These are phyloP conservation scores for Citrus mangshanensis DNA, from an alignment of 345 rosid genomes.

Conservation along the genomic window DNA sequence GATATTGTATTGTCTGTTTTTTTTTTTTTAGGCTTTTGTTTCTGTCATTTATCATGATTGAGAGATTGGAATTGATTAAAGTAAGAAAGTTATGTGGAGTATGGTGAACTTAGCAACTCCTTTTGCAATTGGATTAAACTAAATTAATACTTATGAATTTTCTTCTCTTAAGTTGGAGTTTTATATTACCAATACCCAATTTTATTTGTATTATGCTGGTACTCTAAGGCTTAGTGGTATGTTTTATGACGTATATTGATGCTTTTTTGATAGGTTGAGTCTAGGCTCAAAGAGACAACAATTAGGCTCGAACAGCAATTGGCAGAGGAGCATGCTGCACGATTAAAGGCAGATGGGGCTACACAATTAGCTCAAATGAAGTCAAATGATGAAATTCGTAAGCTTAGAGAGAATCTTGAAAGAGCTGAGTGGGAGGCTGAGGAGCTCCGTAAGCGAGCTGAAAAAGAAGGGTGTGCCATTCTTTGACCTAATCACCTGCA, in stretches of 20 bases:
- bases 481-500: constrained; percentile 28
- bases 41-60: background rate
- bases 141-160: background rate
- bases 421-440: constrained; percentile 19
- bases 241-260: background rate
- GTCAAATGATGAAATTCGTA: constrained; percentile 47
- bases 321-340: constrained; percentile 76
- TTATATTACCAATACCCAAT: background rate
- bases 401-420: no score
- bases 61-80: background rate
- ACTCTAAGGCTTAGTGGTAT: background rate
- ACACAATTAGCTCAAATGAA: constrained; percentile 53
- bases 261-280: constrained; percentile 51
- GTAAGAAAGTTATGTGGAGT: background rate
- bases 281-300: constrained; percentile 69
- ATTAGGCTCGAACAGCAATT: constrained; percentile 62
- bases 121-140: background rate
- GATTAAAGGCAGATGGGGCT: constrained; percentile 60
- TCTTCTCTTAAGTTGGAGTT: background rate
- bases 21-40: no score
- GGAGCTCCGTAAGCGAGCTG: constrained; percentile 54
- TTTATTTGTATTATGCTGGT: background rate
- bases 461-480: constrained; percentile 44
- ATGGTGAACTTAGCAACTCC: background rate
- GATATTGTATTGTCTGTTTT: no score